These are phyloP conservation scores for Camellia sinensis DNA, from an alignment of 148 eudicot species.

Conservation along the genomic window DNA sequence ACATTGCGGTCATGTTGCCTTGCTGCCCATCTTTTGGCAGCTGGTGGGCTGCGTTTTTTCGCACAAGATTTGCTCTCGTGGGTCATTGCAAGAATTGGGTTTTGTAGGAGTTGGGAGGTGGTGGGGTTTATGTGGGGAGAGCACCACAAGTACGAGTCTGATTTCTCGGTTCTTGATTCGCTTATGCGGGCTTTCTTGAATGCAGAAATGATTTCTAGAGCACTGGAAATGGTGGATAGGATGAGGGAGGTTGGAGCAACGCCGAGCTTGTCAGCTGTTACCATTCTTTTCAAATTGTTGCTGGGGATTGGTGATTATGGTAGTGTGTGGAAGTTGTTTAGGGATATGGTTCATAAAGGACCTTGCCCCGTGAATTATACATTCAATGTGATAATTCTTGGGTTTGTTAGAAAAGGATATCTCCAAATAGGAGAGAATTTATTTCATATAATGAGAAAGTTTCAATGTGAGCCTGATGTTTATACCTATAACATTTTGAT, in stretches of 20 bases:
- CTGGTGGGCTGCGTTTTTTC: slow-evolving; percentile 32
- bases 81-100: slow-evolving; percentile 58
- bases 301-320: slow-evolving; percentile 70
- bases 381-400: slow-evolving; percentile 65
- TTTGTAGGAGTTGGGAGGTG: slow-evolving; percentile 47
- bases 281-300: slow-evolving; percentile 53
- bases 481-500: slow-evolving; percentile 78
- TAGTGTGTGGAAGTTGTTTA: slow-evolving; percentile 80
- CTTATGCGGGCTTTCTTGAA: slow-evolving; percentile 76
- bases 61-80: slow-evolving; percentile 79
- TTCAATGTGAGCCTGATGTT: slow-evolving; percentile 57
- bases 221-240: slow-evolving; percentile 50
- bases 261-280: slow-evolving; percentile 58
- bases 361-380: slow-evolving; percentile 50
- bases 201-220: slow-evolving; percentile 48
- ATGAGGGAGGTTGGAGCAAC: slow-evolving; percentile 59
- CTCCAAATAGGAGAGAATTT: slow-evolving; percentile 63
- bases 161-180: slow-evolving; percentile 72
- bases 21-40: slow-evolving; percentile 53
- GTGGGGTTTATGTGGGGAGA: slow-evolving; percentile 61
- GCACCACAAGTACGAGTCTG: slow-evolving; percentile 45
- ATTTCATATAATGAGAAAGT: slow-evolving; percentile 62
- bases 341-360: slow-evolving; percentile 69
- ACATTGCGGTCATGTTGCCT: slow-evolving; percentile 45
- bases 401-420: slow-evolving; percentile 68